Evolutionary conservation across 1,284 basidiomycete species (phyloP).

Genomic region (Cystobasidium slooffiae): DNA sequence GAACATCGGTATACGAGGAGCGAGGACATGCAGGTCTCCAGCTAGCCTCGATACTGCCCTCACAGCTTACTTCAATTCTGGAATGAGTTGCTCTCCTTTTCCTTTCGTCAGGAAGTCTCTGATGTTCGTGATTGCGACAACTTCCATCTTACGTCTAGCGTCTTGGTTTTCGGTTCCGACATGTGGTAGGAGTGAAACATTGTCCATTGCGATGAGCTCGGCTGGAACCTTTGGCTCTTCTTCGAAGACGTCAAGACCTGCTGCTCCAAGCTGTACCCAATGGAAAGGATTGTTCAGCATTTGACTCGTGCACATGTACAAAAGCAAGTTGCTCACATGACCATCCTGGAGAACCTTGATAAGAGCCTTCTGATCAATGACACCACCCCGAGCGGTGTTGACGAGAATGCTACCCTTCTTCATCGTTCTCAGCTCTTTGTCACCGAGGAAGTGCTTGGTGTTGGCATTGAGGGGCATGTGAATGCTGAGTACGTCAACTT

Average conservation of each 20-base stretch:
- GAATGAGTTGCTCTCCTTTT: slow-evolving; percentile 68
- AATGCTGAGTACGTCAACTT: slow-evolving; percentile 74
- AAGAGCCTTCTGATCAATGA: slow-evolving; percentile 48
- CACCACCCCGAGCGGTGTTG: slow-evolving; percentile 60
- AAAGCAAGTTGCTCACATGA: no score
- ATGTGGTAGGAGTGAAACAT: slow-evolving; percentile 78
- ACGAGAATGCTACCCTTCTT: slow-evolving; percentile 80
- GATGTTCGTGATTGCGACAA: slow-evolving; percentile 73
- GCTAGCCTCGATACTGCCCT: no score
- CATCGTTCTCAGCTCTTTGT: slow-evolving; percentile 75
- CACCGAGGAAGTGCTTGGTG: slow-evolving; percentile 76
- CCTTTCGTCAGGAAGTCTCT: slow-evolving; percentile 69
- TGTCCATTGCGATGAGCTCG: slow-evolving; percentile 74
- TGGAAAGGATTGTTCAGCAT: no score
- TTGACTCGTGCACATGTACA: no score
- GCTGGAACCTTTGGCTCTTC: slow-evolving; percentile 85
- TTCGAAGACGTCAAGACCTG: slow-evolving; percentile 56
- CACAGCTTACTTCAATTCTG: slow-evolving; percentile 59
- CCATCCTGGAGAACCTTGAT: slow-evolving; percentile 48
- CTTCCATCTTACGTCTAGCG: slow-evolving; percentile 76
- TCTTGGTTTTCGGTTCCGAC: slow-evolving; percentile 76
- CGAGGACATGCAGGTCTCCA: neutral
- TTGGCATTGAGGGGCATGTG: slow-evolving; percentile 65
- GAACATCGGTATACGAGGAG: neutral
- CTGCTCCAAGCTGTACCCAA: slow-evolving; percentile 40